Evolutionary conservation across 441 rosid genomes (phyloP).

Genomic region (Omphalea diandra): DNA sequence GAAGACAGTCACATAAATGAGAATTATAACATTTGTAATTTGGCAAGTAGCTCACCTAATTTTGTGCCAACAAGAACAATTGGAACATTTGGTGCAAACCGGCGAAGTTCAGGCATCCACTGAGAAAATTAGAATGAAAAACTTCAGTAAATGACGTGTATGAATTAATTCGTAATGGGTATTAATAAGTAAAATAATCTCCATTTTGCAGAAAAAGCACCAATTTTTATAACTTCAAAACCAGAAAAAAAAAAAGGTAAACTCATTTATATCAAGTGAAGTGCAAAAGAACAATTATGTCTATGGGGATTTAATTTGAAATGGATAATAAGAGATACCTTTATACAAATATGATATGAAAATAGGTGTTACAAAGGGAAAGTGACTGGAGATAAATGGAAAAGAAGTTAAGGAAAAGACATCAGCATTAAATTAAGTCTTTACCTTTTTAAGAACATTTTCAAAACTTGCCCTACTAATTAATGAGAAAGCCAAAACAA

Average conservation of each 20-base stretch:
- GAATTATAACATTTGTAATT: constrained; percentile 2
- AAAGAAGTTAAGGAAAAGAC: constrained; percentile 10
- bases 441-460: constrained; percentile 93
- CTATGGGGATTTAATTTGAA: constrained; percentile 23
- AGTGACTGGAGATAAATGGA: constrained; percentile 12
- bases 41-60: constrained; percentile 47
- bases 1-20: neutral
- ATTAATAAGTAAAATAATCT: constrained; percentile 1
- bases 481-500: constrained; percentile 88
- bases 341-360: constrained; percentile 28
- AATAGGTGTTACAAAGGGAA: neutral
- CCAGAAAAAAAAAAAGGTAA: neutral
- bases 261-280: constrained; percentile 7
- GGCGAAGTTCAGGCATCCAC: constrained; percentile 99
- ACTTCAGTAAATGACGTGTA: constrained; percentile 6
- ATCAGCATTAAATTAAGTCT: constrained; percentile 17
- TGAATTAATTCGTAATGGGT: neutral
- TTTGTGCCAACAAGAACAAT: constrained; percentile 93
- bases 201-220: constrained; percentile 1
- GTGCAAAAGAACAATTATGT: constrained; percentile 9
- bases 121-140: constrained; percentile 29
- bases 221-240: neutral
- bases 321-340: constrained; percentile 9
- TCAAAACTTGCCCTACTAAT: constrained; percentile 95
- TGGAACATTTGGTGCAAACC: constrained; percentile 93